These are phyloP conservation scores for Colletotrichum lini DNA, from an alignment of 2,329 filamentous ascomycete genomes.

Conservation along the genomic window DNA sequence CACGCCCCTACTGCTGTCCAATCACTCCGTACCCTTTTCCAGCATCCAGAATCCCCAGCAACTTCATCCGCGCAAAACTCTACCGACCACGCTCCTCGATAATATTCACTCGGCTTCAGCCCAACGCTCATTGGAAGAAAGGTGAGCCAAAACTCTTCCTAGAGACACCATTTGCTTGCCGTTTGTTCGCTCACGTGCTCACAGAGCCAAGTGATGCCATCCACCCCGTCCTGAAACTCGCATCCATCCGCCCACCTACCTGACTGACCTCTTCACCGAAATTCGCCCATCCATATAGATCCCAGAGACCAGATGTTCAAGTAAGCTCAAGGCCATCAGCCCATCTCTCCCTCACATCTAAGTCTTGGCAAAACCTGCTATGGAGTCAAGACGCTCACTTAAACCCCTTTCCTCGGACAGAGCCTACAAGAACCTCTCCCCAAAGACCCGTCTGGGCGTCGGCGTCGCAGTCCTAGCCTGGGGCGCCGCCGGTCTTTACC, in stretches of 20 bases:
- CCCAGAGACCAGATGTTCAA: slow-evolving; percentile 34
- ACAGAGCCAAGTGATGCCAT: background rate
- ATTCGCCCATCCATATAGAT: background rate
- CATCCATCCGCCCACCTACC: background rate
- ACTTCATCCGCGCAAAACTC: slow-evolving; percentile 7
- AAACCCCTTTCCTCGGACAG: slow-evolving; percentile 54
- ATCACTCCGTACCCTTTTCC: background rate
- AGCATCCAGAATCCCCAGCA: background rate
- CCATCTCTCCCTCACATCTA: background rate
- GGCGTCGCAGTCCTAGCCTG: slow-evolving; percentile 84
- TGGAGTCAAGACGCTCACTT: slow-evolving; percentile 8
- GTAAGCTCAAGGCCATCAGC: slow-evolving; percentile 37
- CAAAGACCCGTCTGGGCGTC: slow-evolving; percentile 78
- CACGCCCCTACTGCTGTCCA: background rate
- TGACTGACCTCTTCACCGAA: background rate
- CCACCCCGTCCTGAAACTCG: background rate
- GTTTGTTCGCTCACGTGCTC: background rate
- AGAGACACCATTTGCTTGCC: background rate
- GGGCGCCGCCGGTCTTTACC: slow-evolving; percentile 80
- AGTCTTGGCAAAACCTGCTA: background rate
- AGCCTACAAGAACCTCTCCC: slow-evolving; percentile 79
- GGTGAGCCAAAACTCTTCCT: background rate
- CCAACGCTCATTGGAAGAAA: background rate
- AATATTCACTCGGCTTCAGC: background rate
- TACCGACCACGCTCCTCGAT: background rate